Evolutionary conservation across 139 green algal genomes (phyloP), one percentile per base, ranked within the genome.

Genomic region (Spirogloea muscicola): DNA sequence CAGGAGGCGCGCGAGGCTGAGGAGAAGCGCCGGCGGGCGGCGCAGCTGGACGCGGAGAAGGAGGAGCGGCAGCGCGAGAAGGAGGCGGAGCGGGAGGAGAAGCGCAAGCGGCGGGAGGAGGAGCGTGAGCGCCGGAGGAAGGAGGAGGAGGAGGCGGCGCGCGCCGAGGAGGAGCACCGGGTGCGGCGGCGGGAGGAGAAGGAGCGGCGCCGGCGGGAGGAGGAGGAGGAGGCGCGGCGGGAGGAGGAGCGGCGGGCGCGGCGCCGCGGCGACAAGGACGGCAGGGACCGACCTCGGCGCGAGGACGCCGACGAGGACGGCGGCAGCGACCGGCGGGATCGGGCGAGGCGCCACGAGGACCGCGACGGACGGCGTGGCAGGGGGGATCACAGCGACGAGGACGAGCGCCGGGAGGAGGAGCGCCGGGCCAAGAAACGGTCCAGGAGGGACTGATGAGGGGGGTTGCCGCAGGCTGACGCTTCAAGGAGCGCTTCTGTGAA

Each of bases 41-140:
- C 42, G 48, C 57, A 74, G 68, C 36, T 34, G 43, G 42, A 79
- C 46, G 18, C 21, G 42, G 55, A 46, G 42, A 69, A 76, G 78
- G 63, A 85, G 43, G 42, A 72, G 57, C 13, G 21, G 61, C 39
- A 40, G 0, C 73, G 44, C 64, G 63, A 85, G 27, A 86, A 83
- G 58, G 74, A 82, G 31, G 67, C 67, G 51, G 62, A 73, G 57
- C 41, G 76, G 64, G 67, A 76, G 10, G 18, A 73, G 68, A 84
- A 85, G 48, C n/a, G n/a, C n/a, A n/a, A n/a, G n/a, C n/a, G 66
- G 77, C 38, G 80, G 41, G 18, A 74, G 77, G 52, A 63, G 48
- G 73, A 55, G 37, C 36, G 44, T 27, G 51, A 61, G 9, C 10
- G 16, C 16, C 25, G 58, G 10, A 58, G 16, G 13, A 9, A 58